Conservation (phyloP, 768 basidiomycete species). For the Tricholoma sp. region DNA sequence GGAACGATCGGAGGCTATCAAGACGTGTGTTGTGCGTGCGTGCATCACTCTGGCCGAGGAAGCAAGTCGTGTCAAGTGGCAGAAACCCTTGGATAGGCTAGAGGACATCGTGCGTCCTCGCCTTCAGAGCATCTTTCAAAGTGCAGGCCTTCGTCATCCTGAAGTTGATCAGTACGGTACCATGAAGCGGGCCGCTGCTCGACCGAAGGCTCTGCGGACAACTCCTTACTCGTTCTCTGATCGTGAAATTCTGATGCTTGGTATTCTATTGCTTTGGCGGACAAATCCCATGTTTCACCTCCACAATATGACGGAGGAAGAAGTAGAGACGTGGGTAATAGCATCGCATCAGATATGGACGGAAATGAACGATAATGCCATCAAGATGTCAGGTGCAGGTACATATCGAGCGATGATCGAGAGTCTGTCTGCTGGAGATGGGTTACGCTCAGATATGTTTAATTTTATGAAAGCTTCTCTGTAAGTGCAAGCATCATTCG, state of each 20-base stretch:
- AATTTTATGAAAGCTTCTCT: conserved; percentile 41
- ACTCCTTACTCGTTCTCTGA: conserved; percentile 56
- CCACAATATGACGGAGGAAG: conserved; percentile 33
- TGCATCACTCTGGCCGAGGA: conserved; percentile 64
- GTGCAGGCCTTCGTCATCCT: conserved; percentile 44
- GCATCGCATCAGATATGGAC: conserved; percentile 53
- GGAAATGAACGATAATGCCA: conserved; percentile 53
- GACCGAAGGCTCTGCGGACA: conserved; percentile 59
- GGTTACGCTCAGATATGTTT: conserved; percentile 33
- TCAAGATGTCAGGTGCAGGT: conserved; percentile 56
- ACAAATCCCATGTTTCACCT: conserved; percentile 50
- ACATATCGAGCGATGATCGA: conserved; percentile 43
- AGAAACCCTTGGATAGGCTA: conserved; percentile 47
- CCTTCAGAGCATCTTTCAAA: conserved; percentile 52
- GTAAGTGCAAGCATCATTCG: conserved; percentile 27
- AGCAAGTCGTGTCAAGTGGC: conserved; percentile 50
- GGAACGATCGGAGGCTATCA: conserved; percentile 76
- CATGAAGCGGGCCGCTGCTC: conserved; percentile 43
- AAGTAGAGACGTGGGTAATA: conserved; percentile 43
- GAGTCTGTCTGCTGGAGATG: conserved; percentile 40
- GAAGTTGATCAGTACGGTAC: conserved; percentile 59
- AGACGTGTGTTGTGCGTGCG: conserved; percentile 72
- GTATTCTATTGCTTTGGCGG: conserved; percentile 68
- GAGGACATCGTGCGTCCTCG: conserved; percentile 40
- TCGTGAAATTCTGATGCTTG: conserved; percentile 64